Evolutionary conservation across 371 early-diverging fungal genomes (phyloP), one percentile per base, ranked within the genome.

Genomic region (Rhizopus stolonifer): DNA sequence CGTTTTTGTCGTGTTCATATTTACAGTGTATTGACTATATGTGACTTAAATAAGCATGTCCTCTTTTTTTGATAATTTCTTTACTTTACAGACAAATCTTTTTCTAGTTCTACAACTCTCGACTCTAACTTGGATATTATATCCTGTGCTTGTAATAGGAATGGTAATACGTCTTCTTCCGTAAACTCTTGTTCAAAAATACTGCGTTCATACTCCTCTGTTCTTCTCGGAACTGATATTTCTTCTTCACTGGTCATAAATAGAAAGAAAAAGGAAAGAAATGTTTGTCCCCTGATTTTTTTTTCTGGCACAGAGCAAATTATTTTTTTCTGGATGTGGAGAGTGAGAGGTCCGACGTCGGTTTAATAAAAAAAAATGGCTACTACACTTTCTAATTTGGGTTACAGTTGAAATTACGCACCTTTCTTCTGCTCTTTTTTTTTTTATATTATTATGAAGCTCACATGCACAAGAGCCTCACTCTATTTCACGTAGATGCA

Each of bases 71-170:
- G n/a, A n/a, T n/a, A n/a, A n/a, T n/a, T n/a, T n/a, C n/a, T 15
- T 17, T 3, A 14, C 4, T 14, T 25, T 68, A 77, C 80, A 46
- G 76, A 75, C 42, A 81, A 65, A 50, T 81, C 81, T 13, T 54
- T 67, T 66, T 81, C 81, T 40, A 81, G 49, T 53, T 79, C 81
- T 5, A 74, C 63, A 1, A 81, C 81, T 64, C 81, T 58, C 21
- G 73, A 72, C 65, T 81, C 81, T 14, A 81, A 50, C 42, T 79
- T 81, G 15, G 71, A 54, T 43, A 81, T 69, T 18, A 81, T 70
- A 60, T 81, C 81, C 55, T 81, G 77, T 18, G 81, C 81, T 49
- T 81, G 81, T 23, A 81, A 54, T 26, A 81, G 52, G 48, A 81
- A 77, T 17, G 81, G 81, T 31, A 81, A 46, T 23, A 81, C 74